phyloP scores from a whole-genome alignment of 148 eudicot genomes.

The Heliosperma pusillum region DNA sequence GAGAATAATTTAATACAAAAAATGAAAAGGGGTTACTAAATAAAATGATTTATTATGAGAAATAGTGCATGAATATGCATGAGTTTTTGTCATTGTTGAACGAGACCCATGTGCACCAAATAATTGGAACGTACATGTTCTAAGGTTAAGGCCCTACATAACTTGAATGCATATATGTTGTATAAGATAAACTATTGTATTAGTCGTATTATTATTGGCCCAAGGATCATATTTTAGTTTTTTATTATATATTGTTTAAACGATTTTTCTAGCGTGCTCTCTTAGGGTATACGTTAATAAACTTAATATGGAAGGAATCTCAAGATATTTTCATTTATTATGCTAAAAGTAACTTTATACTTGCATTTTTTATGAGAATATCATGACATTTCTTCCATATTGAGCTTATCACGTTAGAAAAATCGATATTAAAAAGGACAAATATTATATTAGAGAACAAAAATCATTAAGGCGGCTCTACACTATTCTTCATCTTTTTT shows the following conservation, averaged over 20 bases:
- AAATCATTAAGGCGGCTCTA: conserved; percentile 28
- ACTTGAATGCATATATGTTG: conserved; percentile 24
- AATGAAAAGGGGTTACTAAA: background rate
- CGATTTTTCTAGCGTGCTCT: too few relatives aligned
- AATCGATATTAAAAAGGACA: too few relatives aligned
- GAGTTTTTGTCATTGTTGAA: conserved; percentile 14
- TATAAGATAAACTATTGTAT: conserved; percentile 18
- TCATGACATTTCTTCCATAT: too few relatives aligned
- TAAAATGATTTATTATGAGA: background rate
- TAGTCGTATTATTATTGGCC: conserved; percentile 12
- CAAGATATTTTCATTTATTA: too few relatives aligned
- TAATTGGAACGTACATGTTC: conserved; percentile 31
- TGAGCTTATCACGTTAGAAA: too few relatives aligned
- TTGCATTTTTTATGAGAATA: too few relatives aligned
- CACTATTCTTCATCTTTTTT: background rate
- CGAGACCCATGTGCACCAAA: conserved; percentile 34
- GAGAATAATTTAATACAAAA: background rate
- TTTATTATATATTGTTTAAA: too few relatives aligned
- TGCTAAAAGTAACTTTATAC: too few relatives aligned
- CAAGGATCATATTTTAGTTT: conserved; percentile 28
- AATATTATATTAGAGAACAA: background rate
- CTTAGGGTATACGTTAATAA: too few relatives aligned
- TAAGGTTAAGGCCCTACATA: conserved; percentile 34
- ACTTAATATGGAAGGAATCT: too few relatives aligned
- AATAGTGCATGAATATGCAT: conserved; percentile 15